These are phyloP conservation scores for Keqinozyma sinolaborantium DNA, from an alignment of 1,139 yeast species.

Conservation along the genomic window DNA sequence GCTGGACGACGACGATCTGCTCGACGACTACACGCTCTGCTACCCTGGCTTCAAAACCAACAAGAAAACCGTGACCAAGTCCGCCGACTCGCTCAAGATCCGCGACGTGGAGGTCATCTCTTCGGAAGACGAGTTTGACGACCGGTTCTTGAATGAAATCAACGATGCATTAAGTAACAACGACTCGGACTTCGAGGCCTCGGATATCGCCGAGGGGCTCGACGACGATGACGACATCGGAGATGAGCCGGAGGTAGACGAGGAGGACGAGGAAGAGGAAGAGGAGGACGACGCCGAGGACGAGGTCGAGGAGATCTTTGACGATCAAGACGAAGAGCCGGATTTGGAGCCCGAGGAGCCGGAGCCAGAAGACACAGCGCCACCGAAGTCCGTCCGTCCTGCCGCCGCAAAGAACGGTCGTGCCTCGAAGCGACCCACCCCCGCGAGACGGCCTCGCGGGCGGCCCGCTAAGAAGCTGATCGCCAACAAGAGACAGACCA, in stretches of 20 bases:
- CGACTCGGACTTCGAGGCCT: background rate
- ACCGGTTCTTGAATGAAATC: background rate
- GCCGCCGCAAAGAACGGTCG: too few relatives aligned
- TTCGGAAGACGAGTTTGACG: slow-evolving; percentile 2
- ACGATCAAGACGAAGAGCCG: slow-evolving; percentile 11
- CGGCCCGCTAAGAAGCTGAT: too few relatives aligned
- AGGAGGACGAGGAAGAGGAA: slow-evolving; percentile 8
- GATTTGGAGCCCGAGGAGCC: slow-evolving; percentile 10
- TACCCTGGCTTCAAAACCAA: slow-evolving; percentile 24
- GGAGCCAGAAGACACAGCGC: slow-evolving; percentile 8
- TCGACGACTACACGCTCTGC: slow-evolving; percentile 25
- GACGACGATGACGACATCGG: slow-evolving; percentile 2
- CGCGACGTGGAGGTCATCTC: background rate
- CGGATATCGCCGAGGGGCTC: too few relatives aligned
- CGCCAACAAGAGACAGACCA: too few relatives aligned
- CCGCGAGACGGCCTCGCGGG: too few relatives aligned
- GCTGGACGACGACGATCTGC: slow-evolving; percentile 6
- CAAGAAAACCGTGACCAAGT: slow-evolving; percentile 4
- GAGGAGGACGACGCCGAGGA: slow-evolving; percentile 8
- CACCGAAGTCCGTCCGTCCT: background rate
- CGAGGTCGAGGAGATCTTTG: slow-evolving; percentile 9
- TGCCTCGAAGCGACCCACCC: too few relatives aligned
- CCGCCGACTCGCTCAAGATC: slow-evolving; percentile 4
- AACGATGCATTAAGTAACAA: background rate
- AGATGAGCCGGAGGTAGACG: slow-evolving; percentile 8